A percentile compares a stretch with the other conserved stretches of the same genome.
These are phyloP conservation scores for Tieghemostelium lacteum DNA, from an alignment of 78 protist species.

Conservation along the genomic window DNA sequence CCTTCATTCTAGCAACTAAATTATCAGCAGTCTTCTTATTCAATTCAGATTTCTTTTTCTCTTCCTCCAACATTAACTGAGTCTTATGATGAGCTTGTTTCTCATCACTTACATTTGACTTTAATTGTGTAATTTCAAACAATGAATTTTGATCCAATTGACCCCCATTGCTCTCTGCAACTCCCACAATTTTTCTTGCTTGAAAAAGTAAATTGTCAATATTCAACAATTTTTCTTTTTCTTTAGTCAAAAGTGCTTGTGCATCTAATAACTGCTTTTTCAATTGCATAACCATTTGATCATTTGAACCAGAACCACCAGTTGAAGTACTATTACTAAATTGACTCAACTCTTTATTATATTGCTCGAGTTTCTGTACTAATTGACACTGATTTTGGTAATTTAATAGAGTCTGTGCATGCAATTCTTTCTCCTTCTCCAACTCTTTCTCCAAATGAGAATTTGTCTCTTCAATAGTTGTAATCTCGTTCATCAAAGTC, in stretches of 20 bases:
- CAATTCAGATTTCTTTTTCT: constrained; percentile 50
- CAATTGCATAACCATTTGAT: constrained; percentile 11
- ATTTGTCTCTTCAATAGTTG: constrained; percentile 60
- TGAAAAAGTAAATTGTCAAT: constrained; percentile 49
- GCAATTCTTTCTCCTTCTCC: constrained; percentile 41
- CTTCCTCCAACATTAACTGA: constrained; percentile 26
- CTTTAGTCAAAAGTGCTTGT: constrained; percentile 22
- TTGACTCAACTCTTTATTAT: constrained; percentile 14
- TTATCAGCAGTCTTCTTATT: constrained; percentile 70
- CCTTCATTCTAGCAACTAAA: constrained; percentile 69
- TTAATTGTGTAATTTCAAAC: constrained; percentile 43
- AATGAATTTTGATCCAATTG: constrained; percentile 37
- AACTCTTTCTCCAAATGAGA: constrained; percentile 41
- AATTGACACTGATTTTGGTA: constrained; percentile 14
- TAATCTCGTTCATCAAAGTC: constrained; percentile 65
- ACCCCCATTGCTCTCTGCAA: constrained; percentile 39
- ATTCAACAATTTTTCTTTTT: constrained; percentile 42
- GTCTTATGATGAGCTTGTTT: constrained; percentile 57
- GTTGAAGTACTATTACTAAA: not conserved
- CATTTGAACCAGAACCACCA: not conserved
- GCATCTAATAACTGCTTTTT: constrained; percentile 54
- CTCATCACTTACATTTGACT: constrained; percentile 3
- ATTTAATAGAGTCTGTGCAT: not conserved
- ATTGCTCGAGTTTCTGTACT: constrained; percentile 17
- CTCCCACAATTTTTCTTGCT: constrained; percentile 46